These are phyloP conservation scores for Parmelia sp. DNA, from an alignment of 495 filamentous ascomycete genomes.

Conservation along the genomic window DNA sequence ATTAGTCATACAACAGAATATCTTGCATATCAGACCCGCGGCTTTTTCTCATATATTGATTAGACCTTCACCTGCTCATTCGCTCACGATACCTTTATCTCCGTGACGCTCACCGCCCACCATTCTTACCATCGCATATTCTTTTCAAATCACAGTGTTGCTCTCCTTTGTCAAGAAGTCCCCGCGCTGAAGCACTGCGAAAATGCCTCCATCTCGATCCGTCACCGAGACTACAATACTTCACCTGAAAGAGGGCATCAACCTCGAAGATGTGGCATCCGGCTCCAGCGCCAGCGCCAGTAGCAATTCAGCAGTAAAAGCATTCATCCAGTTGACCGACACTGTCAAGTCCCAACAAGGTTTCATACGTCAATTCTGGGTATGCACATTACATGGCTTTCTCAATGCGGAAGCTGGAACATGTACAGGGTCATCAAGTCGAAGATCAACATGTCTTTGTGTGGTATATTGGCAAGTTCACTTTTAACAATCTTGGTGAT, in stretches of 20 bases:
- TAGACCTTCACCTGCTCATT: too few species aligned
- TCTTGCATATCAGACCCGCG: too few species aligned
- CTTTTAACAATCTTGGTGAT: not conserved
- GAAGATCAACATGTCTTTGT: not conserved
- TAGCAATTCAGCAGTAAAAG: not conserved
- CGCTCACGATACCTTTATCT: too few species aligned
- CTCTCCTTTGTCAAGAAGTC: not conserved
- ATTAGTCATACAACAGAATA: too few species aligned
- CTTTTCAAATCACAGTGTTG: too few species aligned
- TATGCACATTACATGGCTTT: not conserved
- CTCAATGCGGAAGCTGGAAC: not conserved
- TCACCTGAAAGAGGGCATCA: not conserved
- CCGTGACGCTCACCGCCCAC: too few species aligned
- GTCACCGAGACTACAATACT: conserved; percentile 1
- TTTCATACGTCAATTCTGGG: not conserved
- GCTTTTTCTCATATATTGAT: too few species aligned
- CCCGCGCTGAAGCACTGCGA: not conserved
- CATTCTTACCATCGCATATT: too few species aligned
- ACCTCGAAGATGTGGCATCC: not conserved
- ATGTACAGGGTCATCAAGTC: not conserved
- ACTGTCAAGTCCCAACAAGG: not conserved
- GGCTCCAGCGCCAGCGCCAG: not conserved
- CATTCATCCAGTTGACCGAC: not conserved
- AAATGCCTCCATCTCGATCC: not conserved
- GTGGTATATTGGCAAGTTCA: not conserved